Percentiles rank a stretch among this genome's conserved stretches.
phyloP scores from a whole-genome alignment of 2,329 filamentous ascomycete genomes.

The Metarhizium brunneum region DNA sequence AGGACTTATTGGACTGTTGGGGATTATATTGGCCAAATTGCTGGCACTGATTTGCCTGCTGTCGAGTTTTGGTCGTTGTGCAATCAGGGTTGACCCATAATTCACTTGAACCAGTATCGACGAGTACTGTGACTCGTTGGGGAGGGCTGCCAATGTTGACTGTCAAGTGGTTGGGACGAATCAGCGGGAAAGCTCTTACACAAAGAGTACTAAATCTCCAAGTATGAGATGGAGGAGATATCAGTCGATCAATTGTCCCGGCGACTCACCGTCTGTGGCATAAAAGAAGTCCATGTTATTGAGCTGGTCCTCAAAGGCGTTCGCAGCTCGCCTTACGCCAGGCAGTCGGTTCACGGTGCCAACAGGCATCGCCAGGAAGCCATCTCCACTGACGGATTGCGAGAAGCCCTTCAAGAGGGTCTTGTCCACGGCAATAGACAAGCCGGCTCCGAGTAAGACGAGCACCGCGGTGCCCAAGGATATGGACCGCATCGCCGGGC shows the following conservation, averaged over 20 bases:
- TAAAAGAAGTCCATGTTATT: conserved; percentile 30
- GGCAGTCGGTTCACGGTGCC: conserved; percentile 19
- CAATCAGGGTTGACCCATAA: conserved; percentile 47
- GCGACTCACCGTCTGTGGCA: conserved; percentile 25
- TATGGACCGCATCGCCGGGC: conserved; percentile 8
- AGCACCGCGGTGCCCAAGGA: conserved; percentile 6
- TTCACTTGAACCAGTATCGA: conserved; percentile 44
- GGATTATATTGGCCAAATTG: conserved; percentile 36
- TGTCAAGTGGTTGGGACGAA: conserved; percentile 11
- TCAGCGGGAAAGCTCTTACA: background rate
- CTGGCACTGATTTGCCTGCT: conserved; percentile 27
- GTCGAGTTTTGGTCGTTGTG: conserved; percentile 23
- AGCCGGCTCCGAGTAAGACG: conserved; percentile 8
- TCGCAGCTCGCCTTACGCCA: conserved; percentile 8
- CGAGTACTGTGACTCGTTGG: conserved; percentile 35
- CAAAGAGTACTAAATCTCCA: too few species aligned
- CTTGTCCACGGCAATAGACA: conserved; percentile 2
- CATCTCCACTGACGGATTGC: conserved; percentile 22
- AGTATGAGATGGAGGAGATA: background rate
- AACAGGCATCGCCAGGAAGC: conserved; percentile 28
- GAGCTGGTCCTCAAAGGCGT: conserved; percentile 20
- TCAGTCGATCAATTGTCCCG: background rate
- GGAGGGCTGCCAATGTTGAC: conserved; percentile 33
- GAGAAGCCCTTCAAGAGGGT: conserved; percentile 12
- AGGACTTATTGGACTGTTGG: conserved; percentile 26